Evolutionary conservation across 208 protist species (phyloP).

Genomic region (Phytomonas sp.): DNA sequence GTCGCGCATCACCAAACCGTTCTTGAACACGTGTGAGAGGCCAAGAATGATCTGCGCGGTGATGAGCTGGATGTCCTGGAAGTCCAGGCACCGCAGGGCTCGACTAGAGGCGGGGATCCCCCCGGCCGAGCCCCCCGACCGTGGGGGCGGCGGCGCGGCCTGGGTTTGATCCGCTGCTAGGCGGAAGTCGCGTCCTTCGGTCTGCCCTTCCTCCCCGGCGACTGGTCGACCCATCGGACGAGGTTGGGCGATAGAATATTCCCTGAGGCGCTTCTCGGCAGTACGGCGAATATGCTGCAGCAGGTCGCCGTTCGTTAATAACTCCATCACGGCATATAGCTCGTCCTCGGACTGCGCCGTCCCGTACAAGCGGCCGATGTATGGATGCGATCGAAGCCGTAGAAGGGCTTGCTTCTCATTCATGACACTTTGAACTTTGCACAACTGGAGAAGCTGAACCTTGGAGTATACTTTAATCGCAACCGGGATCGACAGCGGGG

Average conservation of each 20-base stretch:
- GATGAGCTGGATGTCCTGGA: slow-evolving; percentile 77
- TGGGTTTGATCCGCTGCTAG: background rate
- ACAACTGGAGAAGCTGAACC: slow-evolving; percentile 78
- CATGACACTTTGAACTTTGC: slow-evolving; percentile 72
- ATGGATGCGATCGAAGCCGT: slow-evolving; percentile 56
- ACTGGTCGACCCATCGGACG: background rate
- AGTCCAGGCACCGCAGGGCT: slow-evolving; percentile 54
- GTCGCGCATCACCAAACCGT: slow-evolving; percentile 77
- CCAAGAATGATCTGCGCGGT: slow-evolving; percentile 72
- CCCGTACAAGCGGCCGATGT: slow-evolving; percentile 75
- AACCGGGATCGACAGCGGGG: slow-evolving; percentile 25
- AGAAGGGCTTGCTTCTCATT: slow-evolving; percentile 77
- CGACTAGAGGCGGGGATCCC: slow-evolving; percentile 19
- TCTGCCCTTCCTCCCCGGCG: background rate
- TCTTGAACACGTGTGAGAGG: slow-evolving; percentile 35
- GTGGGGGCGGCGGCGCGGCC: background rate
- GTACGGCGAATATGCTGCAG: slow-evolving; percentile 73
- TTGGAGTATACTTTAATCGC: slow-evolving; percentile 89
- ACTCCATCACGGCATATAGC: slow-evolving; percentile 91
- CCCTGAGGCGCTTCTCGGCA: slow-evolving; percentile 22
- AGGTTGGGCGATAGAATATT: slow-evolving; percentile 13
- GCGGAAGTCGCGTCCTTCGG: background rate
- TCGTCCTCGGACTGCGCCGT: slow-evolving; percentile 86
- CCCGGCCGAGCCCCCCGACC: background rate
- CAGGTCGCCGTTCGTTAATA: slow-evolving; percentile 90